phyloP scores from a whole-genome alignment of 2,329 filamentous ascomycete genomes.

The Clonostachys byssicola region DNA sequence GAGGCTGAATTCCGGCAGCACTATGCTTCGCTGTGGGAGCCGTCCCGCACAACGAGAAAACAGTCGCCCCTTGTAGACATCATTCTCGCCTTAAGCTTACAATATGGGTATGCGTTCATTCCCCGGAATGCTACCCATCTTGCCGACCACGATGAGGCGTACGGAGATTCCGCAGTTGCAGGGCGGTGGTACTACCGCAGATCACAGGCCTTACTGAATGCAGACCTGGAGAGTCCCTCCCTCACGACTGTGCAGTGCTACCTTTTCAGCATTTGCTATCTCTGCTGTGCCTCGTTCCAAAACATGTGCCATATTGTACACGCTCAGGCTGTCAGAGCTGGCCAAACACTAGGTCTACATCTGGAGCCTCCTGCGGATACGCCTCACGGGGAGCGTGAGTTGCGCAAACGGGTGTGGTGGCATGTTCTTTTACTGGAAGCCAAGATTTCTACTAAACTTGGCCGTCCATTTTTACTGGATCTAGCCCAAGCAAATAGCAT shows the following conservation, averaged over 20 bases:
- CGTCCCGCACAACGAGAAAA: slow-evolving; percentile 17
- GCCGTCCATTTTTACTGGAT: slow-evolving; percentile 32
- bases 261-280: slow-evolving; percentile 37
- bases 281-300: slow-evolving; percentile 40
- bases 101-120: slow-evolving; percentile 28
- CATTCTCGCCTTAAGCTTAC: slow-evolving; percentile 45
- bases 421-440: slow-evolving; percentile 42
- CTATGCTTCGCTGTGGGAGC: slow-evolving; percentile 5
- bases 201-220: slow-evolving; percentile 33
- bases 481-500: slow-evolving; percentile 24
- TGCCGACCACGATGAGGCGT: not conserved
- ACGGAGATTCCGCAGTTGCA: slow-evolving; percentile 31
- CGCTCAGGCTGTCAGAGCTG: slow-evolving; percentile 34
- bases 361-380: slow-evolving; percentile 31
- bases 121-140: slow-evolving; percentile 8
- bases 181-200: slow-evolving; percentile 42
- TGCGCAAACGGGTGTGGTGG: slow-evolving; percentile 50
- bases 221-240: slow-evolving; percentile 40
- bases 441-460: slow-evolving; percentile 40
- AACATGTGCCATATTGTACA: slow-evolving; percentile 39
- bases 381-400: slow-evolving; percentile 27
- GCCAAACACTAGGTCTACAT: slow-evolving; percentile 42
- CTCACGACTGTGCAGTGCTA: slow-evolving; percentile 43
- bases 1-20: slow-evolving; percentile 5
- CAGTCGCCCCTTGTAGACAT: slow-evolving; percentile 48